Evolutionary conservation across 345 rosid genomes (phyloP), one percentile per base, ranked within the genome.

Genomic region (Streptanthus diversifolius): DNA sequence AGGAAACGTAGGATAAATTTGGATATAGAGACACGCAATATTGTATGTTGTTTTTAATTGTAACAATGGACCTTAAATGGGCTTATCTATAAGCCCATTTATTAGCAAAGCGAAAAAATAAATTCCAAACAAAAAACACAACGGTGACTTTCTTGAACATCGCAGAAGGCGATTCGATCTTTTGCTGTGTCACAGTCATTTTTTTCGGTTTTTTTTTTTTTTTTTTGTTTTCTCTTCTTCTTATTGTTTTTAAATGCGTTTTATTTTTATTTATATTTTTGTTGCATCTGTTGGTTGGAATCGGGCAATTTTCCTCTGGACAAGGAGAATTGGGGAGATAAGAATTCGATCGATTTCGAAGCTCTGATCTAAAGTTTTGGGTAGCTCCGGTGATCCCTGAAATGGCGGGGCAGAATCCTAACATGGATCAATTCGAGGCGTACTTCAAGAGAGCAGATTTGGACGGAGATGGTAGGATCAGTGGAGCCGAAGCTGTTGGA

Each of bases 381-480:
- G 39, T 30, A 61, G 73, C 55, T 70, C 54, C 61, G 52, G 73
- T 27, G 77, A 71, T 71, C 49, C 17, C 5, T 33, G 1, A 54
- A 9, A 85, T 86, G 91, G 85, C 91, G 74, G 84, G 76, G 12
- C 87, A 68, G 77, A 79, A 73, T 77, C 77, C 82, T 14, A 80
- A 70, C 79, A 80, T 75, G 90, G 93, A 91, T 83, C 89, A 82
- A 81, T 91, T 95, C 72, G 99, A 95, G 73, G 85, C 80, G 0
- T 90, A 77, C 85, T 95, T 91, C 54, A 85, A 67, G 86, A 85
- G 84, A 81, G 99, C 99, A 57, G 99, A 91, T 91, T 87, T 95
- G 77, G 95, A 95, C 32, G 93, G 98, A 64, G 98, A 91, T 77
- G 99, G 95, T 24, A 79, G 86, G 84, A 88, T 91, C 82, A 91